A percentile compares a stretch with the other conserved stretches of the same genome.
Evolutionary conservation across 2,329 filamentous ascomycete genomes (phyloP).

Genomic region (Didymella pinodella): DNA sequence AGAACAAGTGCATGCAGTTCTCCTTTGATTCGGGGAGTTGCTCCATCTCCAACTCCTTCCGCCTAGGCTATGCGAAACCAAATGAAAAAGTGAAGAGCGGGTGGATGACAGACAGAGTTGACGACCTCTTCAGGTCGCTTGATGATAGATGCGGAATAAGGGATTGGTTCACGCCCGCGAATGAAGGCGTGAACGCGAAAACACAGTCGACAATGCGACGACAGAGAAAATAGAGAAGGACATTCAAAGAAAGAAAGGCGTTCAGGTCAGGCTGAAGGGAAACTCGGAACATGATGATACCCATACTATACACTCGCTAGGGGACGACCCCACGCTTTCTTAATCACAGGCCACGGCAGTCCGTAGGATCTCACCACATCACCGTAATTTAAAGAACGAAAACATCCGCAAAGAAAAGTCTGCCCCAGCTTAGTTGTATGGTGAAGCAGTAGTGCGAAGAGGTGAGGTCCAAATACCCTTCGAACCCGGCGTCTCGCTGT

Average conservation of each 20-base stretch:
- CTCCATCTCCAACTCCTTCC: conserved; percentile 40
- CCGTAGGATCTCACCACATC: conserved; percentile 3
- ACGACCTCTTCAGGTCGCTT: conserved; percentile 42
- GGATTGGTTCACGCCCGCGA: conserved; percentile 46
- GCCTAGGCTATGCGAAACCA: conserved; percentile 44
- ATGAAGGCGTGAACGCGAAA: conserved; percentile 25
- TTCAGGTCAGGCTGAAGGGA: conserved; percentile 7
- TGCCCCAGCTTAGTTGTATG: not conserved
- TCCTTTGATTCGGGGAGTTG: conserved; percentile 46
- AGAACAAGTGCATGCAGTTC: conserved; percentile 46
- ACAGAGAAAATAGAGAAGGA: conserved; percentile 16
- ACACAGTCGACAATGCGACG: conserved; percentile 28
- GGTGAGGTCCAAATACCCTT: conserved; percentile 14
- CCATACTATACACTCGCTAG: conserved; percentile 23
- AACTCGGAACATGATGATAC: conserved; percentile 19
- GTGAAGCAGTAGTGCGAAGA: not conserved
- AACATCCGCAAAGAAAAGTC: conserved; percentile 7
- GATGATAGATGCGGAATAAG: conserved; percentile 44
- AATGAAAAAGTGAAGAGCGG: conserved; percentile 40
- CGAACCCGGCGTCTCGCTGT: not conserved
- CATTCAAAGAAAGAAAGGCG: not conserved
- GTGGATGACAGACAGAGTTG: conserved; percentile 50
- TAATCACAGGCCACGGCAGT: conserved; percentile 14
- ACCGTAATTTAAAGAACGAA: conserved; percentile 2
- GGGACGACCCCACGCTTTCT: conserved; percentile 8